phyloP scores from a whole-genome alignment of 2,329 filamentous ascomycete species.

The Aureobasidium leucospermi region DNA sequence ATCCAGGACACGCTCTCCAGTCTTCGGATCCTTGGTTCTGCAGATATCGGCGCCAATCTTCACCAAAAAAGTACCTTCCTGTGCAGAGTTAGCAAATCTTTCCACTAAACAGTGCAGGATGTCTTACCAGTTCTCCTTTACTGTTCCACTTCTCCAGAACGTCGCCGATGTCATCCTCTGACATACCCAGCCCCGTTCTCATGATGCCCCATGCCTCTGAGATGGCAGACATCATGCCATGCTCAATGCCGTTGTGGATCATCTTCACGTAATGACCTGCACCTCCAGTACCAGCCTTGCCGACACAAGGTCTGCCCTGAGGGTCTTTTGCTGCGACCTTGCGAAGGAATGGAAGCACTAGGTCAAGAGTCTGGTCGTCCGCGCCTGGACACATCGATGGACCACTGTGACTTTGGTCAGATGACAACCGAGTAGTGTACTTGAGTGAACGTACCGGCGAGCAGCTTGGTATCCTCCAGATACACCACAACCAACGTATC shows the following conservation, averaged over 20 bases:
- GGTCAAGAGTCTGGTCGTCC: slow-evolving; percentile 48
- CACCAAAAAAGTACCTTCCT: slow-evolving; percentile 53
- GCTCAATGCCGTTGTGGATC: slow-evolving; percentile 68
- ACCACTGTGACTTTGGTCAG: slow-evolving; percentile 40
- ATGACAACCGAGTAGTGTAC: background rate
- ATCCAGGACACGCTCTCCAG: slow-evolving; percentile 46
- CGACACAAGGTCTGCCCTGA: slow-evolving; percentile 53
- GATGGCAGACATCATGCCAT: slow-evolving; percentile 60
- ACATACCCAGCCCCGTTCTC: slow-evolving; percentile 50
- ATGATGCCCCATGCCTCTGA: slow-evolving; percentile 61
- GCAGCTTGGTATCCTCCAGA: slow-evolving; percentile 64
- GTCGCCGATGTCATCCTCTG: slow-evolving; percentile 53
- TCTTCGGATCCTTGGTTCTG: slow-evolving; percentile 41
- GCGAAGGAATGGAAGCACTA: slow-evolving; percentile 54
- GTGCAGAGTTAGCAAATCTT: background rate
- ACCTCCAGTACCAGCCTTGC: slow-evolving; percentile 53
- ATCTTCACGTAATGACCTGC: slow-evolving; percentile 69
- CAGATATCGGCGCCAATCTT: slow-evolving; percentile 57
- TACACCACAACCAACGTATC: slow-evolving; percentile 61
- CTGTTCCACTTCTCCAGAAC: slow-evolving; percentile 55
- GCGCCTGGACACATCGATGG: slow-evolving; percentile 63
- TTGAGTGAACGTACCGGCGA: slow-evolving; percentile 17
- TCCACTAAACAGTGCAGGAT: background rate
- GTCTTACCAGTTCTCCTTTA: slow-evolving; percentile 45
- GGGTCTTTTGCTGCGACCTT: slow-evolving; percentile 56